Percentiles rank a stretch among this genome's conserved stretches.
Conservation (phyloP, 805 yeast species). For the Metschnikowia gelsemii region DNA sequence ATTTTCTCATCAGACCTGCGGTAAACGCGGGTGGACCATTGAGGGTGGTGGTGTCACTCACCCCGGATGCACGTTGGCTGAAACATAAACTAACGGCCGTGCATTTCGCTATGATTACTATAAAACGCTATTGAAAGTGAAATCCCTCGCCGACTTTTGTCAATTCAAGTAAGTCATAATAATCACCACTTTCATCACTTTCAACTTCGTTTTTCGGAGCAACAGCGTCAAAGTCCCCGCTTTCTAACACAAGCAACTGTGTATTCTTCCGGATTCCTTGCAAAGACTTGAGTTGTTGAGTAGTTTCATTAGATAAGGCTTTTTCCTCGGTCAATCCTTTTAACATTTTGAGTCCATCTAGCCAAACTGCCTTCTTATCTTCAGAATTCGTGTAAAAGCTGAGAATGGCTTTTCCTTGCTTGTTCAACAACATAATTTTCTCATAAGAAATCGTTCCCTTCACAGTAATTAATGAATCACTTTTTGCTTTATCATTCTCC, state of each 20-base stretch:
- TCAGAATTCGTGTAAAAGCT: slow-evolving; percentile 69
- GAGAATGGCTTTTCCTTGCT: slow-evolving; percentile 44
- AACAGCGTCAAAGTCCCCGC: slow-evolving; percentile 18
- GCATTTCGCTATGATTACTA: no score
- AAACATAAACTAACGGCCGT: no score
- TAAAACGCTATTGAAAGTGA: no score
- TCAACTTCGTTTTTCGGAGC: slow-evolving; percentile 19
- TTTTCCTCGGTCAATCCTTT: slow-evolving; percentile 33
- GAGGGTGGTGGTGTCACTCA: no score
- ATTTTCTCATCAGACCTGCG: no score
- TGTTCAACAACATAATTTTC: slow-evolving; percentile 51
- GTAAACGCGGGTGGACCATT: no score
- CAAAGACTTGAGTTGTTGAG: slow-evolving; percentile 34
- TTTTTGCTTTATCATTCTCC: slow-evolving; percentile 44
- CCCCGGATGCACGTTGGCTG: no score
- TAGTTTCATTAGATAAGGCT: slow-evolving; percentile 38
- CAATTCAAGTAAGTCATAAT: slow-evolving; percentile 29
- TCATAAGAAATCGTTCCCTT: slow-evolving; percentile 58
- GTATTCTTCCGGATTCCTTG: slow-evolving; percentile 40
- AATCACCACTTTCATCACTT: slow-evolving; percentile 28
- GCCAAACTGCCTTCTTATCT: slow-evolving; percentile 69
- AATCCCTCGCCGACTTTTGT: slow-evolving; percentile 25
- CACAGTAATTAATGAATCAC: slow-evolving; percentile 50
- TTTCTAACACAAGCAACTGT: slow-evolving; percentile 40
- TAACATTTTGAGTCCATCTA: slow-evolving; percentile 66